These are phyloP conservation scores for Anthostomella pinea DNA, from an alignment of 2,329 filamentous ascomycete species.

Conservation along the genomic window DNA sequence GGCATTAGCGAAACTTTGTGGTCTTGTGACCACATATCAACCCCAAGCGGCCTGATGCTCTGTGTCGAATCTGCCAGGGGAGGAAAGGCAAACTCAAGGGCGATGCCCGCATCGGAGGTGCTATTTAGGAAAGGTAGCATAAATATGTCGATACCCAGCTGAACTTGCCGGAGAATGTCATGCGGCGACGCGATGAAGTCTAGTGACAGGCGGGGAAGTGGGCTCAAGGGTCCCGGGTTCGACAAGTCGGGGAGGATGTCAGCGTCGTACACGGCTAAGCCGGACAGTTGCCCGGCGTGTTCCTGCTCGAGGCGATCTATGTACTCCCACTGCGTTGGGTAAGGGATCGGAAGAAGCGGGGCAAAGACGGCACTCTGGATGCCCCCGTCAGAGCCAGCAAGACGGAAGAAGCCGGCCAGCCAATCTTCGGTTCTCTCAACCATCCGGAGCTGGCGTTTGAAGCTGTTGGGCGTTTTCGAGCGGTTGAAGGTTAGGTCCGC, in stretches of 20 bases:
- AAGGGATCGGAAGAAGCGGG: slow-evolving; percentile 71
- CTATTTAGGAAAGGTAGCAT: slow-evolving; percentile 71
- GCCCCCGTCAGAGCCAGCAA: slow-evolving; percentile 34
- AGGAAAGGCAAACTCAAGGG: slow-evolving; percentile 76
- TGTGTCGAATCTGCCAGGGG: slow-evolving; percentile 27
- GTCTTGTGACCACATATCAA: slow-evolving; percentile 70
- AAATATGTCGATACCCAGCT: slow-evolving; percentile 76
- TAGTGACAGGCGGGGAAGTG: slow-evolving; percentile 72
- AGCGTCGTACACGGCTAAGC: slow-evolving; percentile 76
- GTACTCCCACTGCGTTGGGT: slow-evolving; percentile 76
- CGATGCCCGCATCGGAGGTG: slow-evolving; percentile 81
- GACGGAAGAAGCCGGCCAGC: slow-evolving; percentile 65
- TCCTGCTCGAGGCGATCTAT: slow-evolving; percentile 68
- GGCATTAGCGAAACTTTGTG: slow-evolving; percentile 64
- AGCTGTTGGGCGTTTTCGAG: slow-evolving; percentile 43
- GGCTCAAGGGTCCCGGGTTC: slow-evolving; percentile 49
- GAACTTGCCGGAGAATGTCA: slow-evolving; percentile 71
- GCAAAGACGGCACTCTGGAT: slow-evolving; percentile 49
- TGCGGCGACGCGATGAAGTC: slow-evolving; percentile 63
- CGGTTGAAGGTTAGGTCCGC: slow-evolving; percentile 66
- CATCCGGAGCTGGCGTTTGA: slow-evolving; percentile 79
- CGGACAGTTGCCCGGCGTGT: slow-evolving; percentile 55
- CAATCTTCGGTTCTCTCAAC: slow-evolving; percentile 81
- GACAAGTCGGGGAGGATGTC: slow-evolving; percentile 66
- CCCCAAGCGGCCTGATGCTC: slow-evolving; percentile 55